Evolutionary conservation across 768 basidiomycete genomes (phyloP).

Genomic region (Serendipita vermifera): DNA sequence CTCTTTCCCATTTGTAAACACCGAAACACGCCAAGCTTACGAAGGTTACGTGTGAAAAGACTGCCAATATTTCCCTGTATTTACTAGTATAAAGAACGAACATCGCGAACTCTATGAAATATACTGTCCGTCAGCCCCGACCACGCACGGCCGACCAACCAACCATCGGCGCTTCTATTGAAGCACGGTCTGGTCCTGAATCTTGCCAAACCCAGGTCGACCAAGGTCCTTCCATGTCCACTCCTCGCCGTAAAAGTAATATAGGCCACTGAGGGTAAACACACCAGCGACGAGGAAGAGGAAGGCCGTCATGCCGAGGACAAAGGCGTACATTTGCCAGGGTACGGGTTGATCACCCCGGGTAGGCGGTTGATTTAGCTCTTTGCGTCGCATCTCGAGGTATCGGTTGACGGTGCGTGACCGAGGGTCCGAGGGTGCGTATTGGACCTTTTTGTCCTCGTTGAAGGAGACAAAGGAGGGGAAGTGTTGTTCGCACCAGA

Average conservation of each 20-base stretch:
- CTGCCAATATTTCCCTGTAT: too few relatives aligned
- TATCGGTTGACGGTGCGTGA: constrained; percentile 21
- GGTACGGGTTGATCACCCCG: constrained; percentile 5
- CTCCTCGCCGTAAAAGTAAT: constrained; percentile 7
- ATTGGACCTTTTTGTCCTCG: constrained; percentile 17
- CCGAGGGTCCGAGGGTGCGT: constrained; percentile 24
- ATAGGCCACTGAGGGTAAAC: constrained; percentile 2
- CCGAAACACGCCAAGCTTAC: too few relatives aligned
- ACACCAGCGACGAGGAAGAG: constrained; percentile 6
- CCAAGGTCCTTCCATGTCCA: constrained; percentile 1
- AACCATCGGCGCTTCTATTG: too few relatives aligned
- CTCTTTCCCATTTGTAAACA: too few relatives aligned
- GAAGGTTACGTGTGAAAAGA: too few relatives aligned
- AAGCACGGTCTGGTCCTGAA: too few relatives aligned
- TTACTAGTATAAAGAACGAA: too few relatives aligned
- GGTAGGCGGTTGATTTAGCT: constrained; percentile 7
- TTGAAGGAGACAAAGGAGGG: constrained; percentile 66
- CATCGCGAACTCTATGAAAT: too few relatives aligned
- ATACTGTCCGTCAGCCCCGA: too few relatives aligned
- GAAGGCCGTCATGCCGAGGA: constrained; percentile 8
- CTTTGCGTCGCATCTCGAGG: constrained; percentile 17
- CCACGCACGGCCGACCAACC: too few relatives aligned
- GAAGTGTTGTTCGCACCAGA: constrained; percentile 88
- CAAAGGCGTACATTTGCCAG: constrained; percentile 12
- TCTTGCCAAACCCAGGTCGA: too few relatives aligned